Evolutionary conservation across 2,329 filamentous ascomycete genomes (phyloP).

Genomic region (Pseudocercospora pini-densiflorae): DNA sequence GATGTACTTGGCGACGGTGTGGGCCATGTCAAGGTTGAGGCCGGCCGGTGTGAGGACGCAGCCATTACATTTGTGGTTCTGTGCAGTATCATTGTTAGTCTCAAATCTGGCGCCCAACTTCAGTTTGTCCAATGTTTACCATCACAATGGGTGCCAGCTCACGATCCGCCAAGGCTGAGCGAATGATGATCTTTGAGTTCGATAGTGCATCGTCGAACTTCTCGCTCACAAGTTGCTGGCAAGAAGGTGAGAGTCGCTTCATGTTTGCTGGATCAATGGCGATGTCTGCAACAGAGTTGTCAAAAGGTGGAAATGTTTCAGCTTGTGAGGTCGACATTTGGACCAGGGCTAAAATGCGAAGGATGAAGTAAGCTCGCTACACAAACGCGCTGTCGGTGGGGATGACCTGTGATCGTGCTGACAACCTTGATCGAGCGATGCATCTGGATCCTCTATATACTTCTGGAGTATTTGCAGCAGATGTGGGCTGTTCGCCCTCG

Average conservation of each 20-base stretch:
- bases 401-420: constrained; percentile 1
- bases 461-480: not conserved
- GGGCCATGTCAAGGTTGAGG: constrained; percentile 42
- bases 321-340: constrained; percentile 4
- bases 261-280: not conserved
- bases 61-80: constrained; percentile 42
- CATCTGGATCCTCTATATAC: constrained; percentile 6
- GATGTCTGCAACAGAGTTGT: not conserved
- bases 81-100: not conserved
- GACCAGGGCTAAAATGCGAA: not conserved
- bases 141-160: constrained; percentile 32
- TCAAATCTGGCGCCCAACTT: not conserved
- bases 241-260: constrained; percentile 31
- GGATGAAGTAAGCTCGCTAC: not conserved
- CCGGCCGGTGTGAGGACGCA: constrained; percentile 38
- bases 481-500: not conserved
- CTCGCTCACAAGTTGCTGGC: constrained; percentile 31
- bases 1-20: constrained; percentile 34
- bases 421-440: not conserved
- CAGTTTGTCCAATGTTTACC: not conserved
- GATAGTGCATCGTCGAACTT: constrained; percentile 18
- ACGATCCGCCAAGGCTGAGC: constrained; percentile 30
- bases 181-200: constrained; percentile 29
- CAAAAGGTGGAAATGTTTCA: not conserved
- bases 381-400: not conserved